Evolutionary conservation across 1,284 basidiomycete genomes (phyloP).

Genomic region (Ustilago loliicola): DNA sequence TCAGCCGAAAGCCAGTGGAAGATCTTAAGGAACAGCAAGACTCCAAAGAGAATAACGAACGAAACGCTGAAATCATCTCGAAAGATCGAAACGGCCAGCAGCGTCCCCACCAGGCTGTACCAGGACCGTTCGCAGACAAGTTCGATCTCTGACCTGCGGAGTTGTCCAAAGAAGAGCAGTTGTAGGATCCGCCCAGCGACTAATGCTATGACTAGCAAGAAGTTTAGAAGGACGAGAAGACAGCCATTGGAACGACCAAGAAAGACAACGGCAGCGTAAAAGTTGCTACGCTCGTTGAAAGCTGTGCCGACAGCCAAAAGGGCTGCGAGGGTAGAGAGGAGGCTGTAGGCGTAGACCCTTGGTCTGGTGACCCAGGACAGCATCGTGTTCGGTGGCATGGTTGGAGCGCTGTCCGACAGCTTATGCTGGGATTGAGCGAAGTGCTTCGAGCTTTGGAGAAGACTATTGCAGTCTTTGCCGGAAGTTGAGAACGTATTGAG

Average conservation of each 20-base stretch:
- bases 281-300: slow-evolving; percentile 86
- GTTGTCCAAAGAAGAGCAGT: slow-evolving; percentile 88
- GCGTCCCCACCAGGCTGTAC: slow-evolving; percentile 96
- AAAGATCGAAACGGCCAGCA: slow-evolving; percentile 96
- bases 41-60: slow-evolving; percentile 91
- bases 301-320: slow-evolving; percentile 75
- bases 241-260: slow-evolving; percentile 87
- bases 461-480: background rate
- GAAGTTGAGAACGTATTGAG: background rate
- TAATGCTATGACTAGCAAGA: slow-evolving; percentile 83
- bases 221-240: slow-evolving; percentile 83
- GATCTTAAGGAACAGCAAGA: slow-evolving; percentile 92
- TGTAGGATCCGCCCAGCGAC: slow-evolving; percentile 83
- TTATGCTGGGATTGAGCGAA: background rate
- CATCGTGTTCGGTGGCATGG: slow-evolving; percentile 33
- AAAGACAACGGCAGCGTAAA: slow-evolving; percentile 91
- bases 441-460: background rate
- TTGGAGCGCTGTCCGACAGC: background rate
- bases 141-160: slow-evolving; percentile 91
- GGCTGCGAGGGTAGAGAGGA: slow-evolving; percentile 51
- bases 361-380: slow-evolving; percentile 44
- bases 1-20: slow-evolving; percentile 98
- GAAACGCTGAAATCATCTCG: slow-evolving; percentile 80
- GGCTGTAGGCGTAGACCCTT: slow-evolving; percentile 56
- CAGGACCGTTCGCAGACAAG: slow-evolving; percentile 93